Evolutionary conservation across 1,139 yeast genomes (phyloP).

Genomic region (Geotrichum australiense): DNA sequence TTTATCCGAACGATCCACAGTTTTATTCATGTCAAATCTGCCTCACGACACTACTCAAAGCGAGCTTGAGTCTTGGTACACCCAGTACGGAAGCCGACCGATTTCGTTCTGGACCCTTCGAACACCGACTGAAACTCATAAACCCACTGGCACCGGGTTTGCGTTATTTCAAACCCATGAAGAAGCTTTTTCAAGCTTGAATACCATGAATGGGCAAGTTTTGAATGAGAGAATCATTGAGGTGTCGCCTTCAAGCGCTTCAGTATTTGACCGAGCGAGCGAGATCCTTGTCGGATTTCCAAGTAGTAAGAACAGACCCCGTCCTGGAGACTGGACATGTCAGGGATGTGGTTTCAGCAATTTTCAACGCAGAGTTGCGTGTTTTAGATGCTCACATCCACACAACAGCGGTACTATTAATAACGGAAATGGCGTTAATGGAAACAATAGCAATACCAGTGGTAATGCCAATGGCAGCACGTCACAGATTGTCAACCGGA

Average conservation of each 20-base stretch:
- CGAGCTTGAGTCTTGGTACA: conserved; percentile 87
- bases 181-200: conserved; percentile 69
- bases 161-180: conserved; percentile 81
- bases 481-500: no score
- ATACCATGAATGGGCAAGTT: conserved; percentile 67
- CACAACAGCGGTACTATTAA: conserved; percentile 32
- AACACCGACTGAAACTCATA: conserved; percentile 43
- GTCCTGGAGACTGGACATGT: conserved; percentile 98
- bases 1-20: conserved; percentile 64
- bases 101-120: conserved; percentile 85
- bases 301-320: conserved; percentile 78
- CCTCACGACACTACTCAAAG: conserved; percentile 85
- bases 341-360: conserved; percentile 94
- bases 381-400: conserved; percentile 89
- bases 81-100: conserved; percentile 80
- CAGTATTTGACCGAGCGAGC: conserved; percentile 72
- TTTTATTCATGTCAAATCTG: conserved; percentile 68
- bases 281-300: conserved; percentile 81
- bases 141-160: conserved; percentile 61
- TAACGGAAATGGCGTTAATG: neutral
- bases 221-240: conserved; percentile 71
- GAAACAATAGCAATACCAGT: conserved; percentile 2
- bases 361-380: conserved; percentile 89
- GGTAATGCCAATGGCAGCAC: neutral
- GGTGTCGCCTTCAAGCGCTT: conserved; percentile 77